phyloP scores from a whole-genome alignment of 2,329 filamentous ascomycete species.

The Penicillium verrucosum region DNA sequence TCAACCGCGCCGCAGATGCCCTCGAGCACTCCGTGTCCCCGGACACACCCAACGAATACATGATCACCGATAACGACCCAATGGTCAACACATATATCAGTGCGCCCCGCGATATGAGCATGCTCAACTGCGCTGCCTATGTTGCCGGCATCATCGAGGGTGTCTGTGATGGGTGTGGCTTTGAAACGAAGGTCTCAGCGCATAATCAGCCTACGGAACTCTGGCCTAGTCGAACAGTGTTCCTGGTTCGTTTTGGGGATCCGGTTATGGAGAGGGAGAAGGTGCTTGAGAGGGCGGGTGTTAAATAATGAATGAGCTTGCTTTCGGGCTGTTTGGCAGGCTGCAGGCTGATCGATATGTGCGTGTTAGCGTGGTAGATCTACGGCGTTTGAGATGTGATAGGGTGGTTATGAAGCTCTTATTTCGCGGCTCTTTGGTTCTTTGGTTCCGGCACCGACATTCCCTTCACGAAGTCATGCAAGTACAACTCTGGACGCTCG shows the following conservation, averaged over 20 bases:
- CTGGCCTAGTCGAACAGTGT: conserved; percentile 96
- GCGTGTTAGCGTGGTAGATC: not conserved
- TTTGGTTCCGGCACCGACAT: not conserved
- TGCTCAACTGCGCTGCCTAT: conserved; percentile 93
- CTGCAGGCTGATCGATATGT: not conserved
- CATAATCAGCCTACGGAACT: conserved; percentile 74
- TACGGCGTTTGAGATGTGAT: not conserved
- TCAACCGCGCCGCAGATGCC: conserved; percentile 83
- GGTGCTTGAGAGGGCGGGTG: conserved; percentile 63
- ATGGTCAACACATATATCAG: conserved; percentile 92
- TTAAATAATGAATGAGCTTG: conserved; percentile 35
- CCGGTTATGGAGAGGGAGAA: conserved; percentile 90
- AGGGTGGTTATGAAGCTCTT: not conserved
- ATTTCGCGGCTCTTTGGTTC: not conserved
- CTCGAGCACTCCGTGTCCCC: conserved; percentile 84
- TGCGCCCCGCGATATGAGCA: conserved; percentile 90
- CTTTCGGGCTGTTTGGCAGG: not conserved
- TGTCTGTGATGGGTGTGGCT: conserved; percentile 88
- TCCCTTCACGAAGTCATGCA: conserved; percentile 10
- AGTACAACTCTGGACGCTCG: not conserved
- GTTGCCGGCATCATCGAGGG: conserved; percentile 95
- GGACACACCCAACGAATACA: conserved; percentile 88
- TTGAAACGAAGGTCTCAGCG: conserved; percentile 83
- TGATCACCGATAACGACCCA: conserved; percentile 98
- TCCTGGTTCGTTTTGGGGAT: conserved; percentile 86